Percentiles rank a stretch among this genome's conserved stretches.
Conservation (phyloP, 768 basidiomycete genomes). For the Goffeauzyma gilvescens region DNA sequence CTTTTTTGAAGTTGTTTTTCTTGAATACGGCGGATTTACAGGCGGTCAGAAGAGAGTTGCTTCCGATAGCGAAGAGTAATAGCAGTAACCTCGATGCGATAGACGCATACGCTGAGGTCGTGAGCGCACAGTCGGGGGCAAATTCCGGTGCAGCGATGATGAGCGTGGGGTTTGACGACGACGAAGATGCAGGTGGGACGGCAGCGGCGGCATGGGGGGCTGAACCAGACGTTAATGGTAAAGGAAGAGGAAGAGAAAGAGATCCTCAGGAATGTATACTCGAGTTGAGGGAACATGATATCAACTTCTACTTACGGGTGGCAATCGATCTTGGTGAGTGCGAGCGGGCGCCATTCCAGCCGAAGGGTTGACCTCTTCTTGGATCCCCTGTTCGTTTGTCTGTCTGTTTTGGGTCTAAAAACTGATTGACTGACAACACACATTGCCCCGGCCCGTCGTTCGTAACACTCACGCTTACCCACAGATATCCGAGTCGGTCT, state of each 20-base stretch:
- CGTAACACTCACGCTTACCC: background rate
- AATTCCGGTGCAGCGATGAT: slow-evolving; percentile 37
- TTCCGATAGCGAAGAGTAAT: slow-evolving; percentile 76
- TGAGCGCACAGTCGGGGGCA: slow-evolving; percentile 48
- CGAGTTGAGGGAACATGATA: slow-evolving; percentile 88
- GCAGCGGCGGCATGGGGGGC: slow-evolving; percentile 33
- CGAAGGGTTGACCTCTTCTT: background rate
- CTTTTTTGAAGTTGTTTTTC: slow-evolving; percentile 75
- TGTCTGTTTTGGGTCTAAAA: too few species aligned
- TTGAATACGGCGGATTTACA: slow-evolving; percentile 85
- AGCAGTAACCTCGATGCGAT: slow-evolving; percentile 82
- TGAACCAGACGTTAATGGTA: slow-evolving; percentile 17
- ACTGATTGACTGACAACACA: too few species aligned
- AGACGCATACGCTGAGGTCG: slow-evolving; percentile 92
- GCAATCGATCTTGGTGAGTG: slow-evolving; percentile 75
- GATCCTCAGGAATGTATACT: slow-evolving; percentile 80
- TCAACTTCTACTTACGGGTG: slow-evolving; percentile 94
- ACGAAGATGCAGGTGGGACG: slow-evolving; percentile 34
- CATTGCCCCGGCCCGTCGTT: too few species aligned
- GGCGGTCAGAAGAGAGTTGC: slow-evolving; percentile 63
- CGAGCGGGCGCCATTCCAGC: background rate
- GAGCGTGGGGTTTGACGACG: slow-evolving; percentile 38
- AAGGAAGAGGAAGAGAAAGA: slow-evolving; percentile 38
- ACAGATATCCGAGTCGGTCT: slow-evolving; percentile 83
- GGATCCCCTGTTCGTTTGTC: too few species aligned